phyloP scores from a whole-genome alignment of 2,329 filamentous ascomycete genomes.

The Fusarium sp. region DNA sequence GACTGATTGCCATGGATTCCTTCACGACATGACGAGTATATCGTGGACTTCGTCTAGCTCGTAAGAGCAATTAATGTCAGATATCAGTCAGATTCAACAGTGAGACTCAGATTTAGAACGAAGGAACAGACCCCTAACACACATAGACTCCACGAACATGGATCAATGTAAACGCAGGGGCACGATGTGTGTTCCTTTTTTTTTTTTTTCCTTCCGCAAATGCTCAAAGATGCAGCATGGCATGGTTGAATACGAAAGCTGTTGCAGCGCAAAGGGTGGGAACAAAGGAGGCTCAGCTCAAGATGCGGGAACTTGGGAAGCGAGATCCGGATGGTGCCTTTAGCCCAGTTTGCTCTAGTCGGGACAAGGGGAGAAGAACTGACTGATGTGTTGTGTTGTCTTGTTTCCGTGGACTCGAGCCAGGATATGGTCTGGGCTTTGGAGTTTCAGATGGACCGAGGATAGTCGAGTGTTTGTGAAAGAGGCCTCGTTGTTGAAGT shows the following conservation, averaged over 20 bases:
- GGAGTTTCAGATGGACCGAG: constrained; percentile 21
- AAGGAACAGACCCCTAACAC: constrained; percentile 7
- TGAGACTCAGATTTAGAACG: constrained; percentile 6
- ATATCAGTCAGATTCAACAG: neutral
- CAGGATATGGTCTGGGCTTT: constrained; percentile 39
- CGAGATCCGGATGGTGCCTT: constrained; percentile 12
- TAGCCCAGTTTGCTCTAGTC: constrained; percentile 20
- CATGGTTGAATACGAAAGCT: constrained; percentile 35
- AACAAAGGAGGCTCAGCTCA: constrained; percentile 35
- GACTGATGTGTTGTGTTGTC: constrained; percentile 10
- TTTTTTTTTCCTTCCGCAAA: neutral
- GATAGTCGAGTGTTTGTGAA: constrained; percentile 15
- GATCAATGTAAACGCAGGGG: neutral
- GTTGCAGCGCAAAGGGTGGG: constrained; percentile 39
- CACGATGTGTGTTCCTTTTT: neutral
- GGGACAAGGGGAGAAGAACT: neutral
- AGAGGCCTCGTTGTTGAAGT: neutral
- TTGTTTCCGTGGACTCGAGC: constrained; percentile 37
- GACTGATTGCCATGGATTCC: no score
- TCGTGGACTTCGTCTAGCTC: no score
- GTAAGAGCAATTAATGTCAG: no score
- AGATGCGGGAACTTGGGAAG: constrained; percentile 9
- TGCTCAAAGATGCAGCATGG: constrained; percentile 16
- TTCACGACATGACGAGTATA: no score
- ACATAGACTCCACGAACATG: neutral